Evolutionary conservation across 495 filamentous ascomycete species (phyloP).

Genomic region (Letharia lupina): DNA sequence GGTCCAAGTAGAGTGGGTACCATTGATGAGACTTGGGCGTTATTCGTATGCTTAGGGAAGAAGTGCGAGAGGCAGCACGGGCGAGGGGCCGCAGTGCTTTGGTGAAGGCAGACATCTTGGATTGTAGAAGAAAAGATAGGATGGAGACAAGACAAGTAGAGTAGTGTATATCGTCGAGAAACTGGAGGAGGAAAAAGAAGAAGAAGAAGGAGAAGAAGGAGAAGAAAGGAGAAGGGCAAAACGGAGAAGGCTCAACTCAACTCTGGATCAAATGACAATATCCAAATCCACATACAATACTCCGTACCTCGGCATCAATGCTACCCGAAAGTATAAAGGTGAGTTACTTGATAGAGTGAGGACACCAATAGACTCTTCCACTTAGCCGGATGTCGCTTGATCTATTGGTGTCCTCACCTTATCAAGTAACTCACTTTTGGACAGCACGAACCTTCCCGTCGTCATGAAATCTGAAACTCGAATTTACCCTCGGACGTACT

Average conservation of each 20-base stretch:
- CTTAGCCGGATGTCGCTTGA: too few relatives aligned
- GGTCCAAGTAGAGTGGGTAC: background rate
- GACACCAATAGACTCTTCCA: too few relatives aligned
- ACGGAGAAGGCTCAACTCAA: background rate
- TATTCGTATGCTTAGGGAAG: conserved; percentile 29
- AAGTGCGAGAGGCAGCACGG: conserved; percentile 46
- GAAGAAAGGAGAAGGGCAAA: background rate
- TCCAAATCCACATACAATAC: background rate
- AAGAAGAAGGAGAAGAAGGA: background rate
- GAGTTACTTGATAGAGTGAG: too few relatives aligned
- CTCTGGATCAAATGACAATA: background rate
- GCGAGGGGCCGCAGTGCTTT: conserved; percentile 61
- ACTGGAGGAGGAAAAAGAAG: background rate
- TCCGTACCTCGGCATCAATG: conserved; percentile 11
- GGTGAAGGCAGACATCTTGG: conserved; percentile 60
- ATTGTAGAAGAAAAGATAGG: background rate
- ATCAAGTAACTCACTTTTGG: too few relatives aligned
- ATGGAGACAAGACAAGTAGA: background rate
- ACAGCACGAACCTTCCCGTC: too few relatives aligned
- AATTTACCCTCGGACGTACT: too few relatives aligned
- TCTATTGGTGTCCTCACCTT: too few relatives aligned
- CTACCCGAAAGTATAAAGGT: background rate
- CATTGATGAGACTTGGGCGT: conserved; percentile 8
- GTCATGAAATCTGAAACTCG: too few relatives aligned
- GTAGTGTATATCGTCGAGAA: background rate